Base-by-base conservation (phyloP, 1,139 yeast genomes). In the Torulaspora globosa region DNA sequence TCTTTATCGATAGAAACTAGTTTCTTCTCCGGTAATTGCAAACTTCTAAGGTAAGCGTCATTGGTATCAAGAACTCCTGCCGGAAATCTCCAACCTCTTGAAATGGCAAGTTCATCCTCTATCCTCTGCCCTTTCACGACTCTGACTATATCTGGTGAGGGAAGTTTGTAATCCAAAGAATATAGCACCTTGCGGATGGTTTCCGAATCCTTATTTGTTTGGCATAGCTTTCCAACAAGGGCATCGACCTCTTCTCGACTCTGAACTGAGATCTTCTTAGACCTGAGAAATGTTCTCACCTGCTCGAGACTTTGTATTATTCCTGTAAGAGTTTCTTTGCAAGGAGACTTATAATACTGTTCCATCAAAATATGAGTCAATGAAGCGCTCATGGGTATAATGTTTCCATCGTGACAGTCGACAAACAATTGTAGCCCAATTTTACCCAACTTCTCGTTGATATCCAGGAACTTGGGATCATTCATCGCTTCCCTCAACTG, bases 81-180 rank as follows among this genome's bases (percentile, higher is more conserved):
- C 8, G 54, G 50, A 19, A 51, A 56, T 41, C 55, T 61, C 64
- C 64, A 61, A 10, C 67, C 68, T 39, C 58, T 56, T 14, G 65
- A 55, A 3, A 57, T 42, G 8, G 60, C 63, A 6, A 63, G 39
- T 23, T 58, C 58, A 46, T 63, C 67, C 16, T 39, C 28, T 3
- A 55, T 53, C 19, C 51, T 56, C 8, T 50, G 51, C 9, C 67
- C 65, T 37, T 58, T 53, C 9, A 57, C 56, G 7, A 62, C 58
- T 40, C 66, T 57, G 1, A 63, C 63, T 18, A 53, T 52, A 35
- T 61, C 66, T 39, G 60, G 57, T 7, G 65, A 56, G 16, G 27
- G 44, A 12, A 62, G 51, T 12, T 55, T 49, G 44, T 62, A 63
- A n/a, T 60, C 54, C 15, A 62, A 41, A 15, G 49, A 45, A 16